A percentile compares a stretch with the other conserved stretches of the same genome.
Conservation (phyloP, 768 basidiomycete species). For the Lactarius sp. region DNA sequence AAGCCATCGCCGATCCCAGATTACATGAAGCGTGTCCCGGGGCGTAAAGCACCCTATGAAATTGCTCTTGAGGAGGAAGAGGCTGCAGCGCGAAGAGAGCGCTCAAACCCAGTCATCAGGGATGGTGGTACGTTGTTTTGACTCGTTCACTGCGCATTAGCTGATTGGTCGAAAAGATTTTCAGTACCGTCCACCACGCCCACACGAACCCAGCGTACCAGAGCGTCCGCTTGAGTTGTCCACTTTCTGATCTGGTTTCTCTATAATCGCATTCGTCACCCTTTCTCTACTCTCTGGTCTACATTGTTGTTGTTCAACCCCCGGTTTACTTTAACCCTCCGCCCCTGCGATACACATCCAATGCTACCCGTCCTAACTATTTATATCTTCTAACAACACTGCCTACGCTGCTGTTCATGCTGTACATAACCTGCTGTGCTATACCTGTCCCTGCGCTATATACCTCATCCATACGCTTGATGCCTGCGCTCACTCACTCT, state of each 20-base stretch:
- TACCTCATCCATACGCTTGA: constrained; percentile 11
- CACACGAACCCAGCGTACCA: constrained; percentile 42
- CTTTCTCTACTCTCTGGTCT: constrained; percentile 2
- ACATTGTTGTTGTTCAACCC: constrained; percentile 15
- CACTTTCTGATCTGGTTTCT: constrained; percentile 46
- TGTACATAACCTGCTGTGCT: constrained; percentile 22
- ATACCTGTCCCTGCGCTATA: constrained; percentile 17
- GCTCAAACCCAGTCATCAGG: constrained; percentile 58
- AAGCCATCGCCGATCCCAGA: constrained; percentile 49
- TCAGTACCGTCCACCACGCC: constrained; percentile 56
- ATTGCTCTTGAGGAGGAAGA: constrained; percentile 67
- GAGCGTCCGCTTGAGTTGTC: constrained; percentile 50
- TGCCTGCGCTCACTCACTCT: constrained; percentile 11
- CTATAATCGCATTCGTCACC: background rate
- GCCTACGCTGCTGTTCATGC: constrained; percentile 13
- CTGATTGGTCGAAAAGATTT: constrained; percentile 40
- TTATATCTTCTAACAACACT: constrained; percentile 2
- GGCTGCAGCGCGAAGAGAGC: constrained; percentile 43
- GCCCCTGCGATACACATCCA: constrained; percentile 10
- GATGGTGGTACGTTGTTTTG: constrained; percentile 40
- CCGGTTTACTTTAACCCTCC: constrained; percentile 4
- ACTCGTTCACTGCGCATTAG: background rate
- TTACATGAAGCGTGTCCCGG: constrained; percentile 51
- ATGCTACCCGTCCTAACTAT: constrained; percentile 6
- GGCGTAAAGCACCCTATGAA: constrained; percentile 63